Conservation (phyloP, 208 protist genomes). For the Kentomonas sorsogonicus region DNA sequence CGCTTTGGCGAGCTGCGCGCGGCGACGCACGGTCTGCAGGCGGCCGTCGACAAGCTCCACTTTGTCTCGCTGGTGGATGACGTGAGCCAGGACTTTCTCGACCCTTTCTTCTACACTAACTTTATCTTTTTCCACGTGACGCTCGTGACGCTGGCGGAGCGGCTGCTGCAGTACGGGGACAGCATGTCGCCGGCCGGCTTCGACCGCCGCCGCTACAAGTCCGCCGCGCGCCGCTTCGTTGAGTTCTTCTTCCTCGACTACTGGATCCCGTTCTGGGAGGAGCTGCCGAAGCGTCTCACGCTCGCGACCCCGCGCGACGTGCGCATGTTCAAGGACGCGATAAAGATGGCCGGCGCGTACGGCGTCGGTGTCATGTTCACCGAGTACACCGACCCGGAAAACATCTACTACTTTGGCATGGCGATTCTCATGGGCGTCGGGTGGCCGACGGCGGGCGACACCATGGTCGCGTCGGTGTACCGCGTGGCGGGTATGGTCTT, state of each 20-base stretch:
- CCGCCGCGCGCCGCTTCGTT: slow-evolving; percentile 22
- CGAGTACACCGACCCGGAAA: slow-evolving; percentile 38
- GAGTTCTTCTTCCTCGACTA: slow-evolving; percentile 63
- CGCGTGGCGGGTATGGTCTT: slow-evolving; percentile 50
- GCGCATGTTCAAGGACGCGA: slow-evolving; percentile 65
- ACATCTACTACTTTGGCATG: slow-evolving; percentile 71
- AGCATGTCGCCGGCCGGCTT: slow-evolving; percentile 52
- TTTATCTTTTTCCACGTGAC: slow-evolving; percentile 34
- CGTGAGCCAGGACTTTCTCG: slow-evolving; percentile 15
- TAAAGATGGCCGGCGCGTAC: slow-evolving; percentile 47
- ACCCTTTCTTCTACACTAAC: slow-evolving; percentile 31
- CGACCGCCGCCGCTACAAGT: slow-evolving; percentile 44
- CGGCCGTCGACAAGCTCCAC: slow-evolving; percentile 37
- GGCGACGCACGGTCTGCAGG: slow-evolving; percentile 28
- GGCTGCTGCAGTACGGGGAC: slow-evolving; percentile 39
- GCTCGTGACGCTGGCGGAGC: slow-evolving; percentile 36
- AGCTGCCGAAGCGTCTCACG: slow-evolving; percentile 56
- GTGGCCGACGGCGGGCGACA: slow-evolving; percentile 50
- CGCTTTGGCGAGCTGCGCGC: slow-evolving; percentile 34
- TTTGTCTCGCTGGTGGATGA: slow-evolving; percentile 28
- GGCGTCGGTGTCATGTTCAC: slow-evolving; percentile 39
- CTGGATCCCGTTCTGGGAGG: slow-evolving; percentile 56
- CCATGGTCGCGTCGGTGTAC: slow-evolving; percentile 44
- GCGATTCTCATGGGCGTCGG: slow-evolving; percentile 57
- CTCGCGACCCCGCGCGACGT: slow-evolving; percentile 60